phyloP scores from a whole-genome alignment of 257 asterid species.

The Ajuga chamaepitys region DNA sequence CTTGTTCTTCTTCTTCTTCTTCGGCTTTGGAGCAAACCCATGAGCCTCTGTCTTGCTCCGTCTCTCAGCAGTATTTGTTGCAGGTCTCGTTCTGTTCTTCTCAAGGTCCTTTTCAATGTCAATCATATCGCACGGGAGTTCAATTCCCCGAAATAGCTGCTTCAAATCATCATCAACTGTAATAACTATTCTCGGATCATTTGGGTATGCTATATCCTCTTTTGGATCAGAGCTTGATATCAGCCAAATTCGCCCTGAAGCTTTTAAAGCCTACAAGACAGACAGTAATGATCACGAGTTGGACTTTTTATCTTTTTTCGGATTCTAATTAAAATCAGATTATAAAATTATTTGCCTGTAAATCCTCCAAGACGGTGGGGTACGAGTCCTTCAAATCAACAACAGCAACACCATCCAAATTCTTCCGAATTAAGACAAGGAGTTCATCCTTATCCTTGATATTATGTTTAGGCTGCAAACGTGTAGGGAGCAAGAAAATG shows the following conservation, averaged over 20 bases:
- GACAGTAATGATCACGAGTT: no score
- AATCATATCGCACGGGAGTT: constrained; percentile 71
- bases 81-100: constrained; percentile 80
- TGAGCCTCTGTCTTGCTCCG: constrained; percentile 66
- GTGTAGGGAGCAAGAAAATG: not conserved
- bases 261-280: constrained; percentile 55
- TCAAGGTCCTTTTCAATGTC: constrained; percentile 78
- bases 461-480: constrained; percentile 63
- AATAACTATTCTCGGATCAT: constrained; percentile 45
- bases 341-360: no score
- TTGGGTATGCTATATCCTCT: constrained; percentile 77
- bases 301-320: no score
- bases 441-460: constrained; percentile 55
- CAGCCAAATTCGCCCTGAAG: constrained; percentile 58
- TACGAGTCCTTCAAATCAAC: constrained; percentile 82
- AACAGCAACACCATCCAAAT: constrained; percentile 62
- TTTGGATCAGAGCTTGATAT: constrained; percentile 62
- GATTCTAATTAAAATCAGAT: no score
- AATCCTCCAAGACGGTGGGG: constrained; percentile 75
- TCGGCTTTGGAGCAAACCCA: constrained; percentile 52
- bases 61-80: constrained; percentile 71
- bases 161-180: constrained; percentile 70
- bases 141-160: constrained; percentile 51
- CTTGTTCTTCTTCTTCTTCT: constrained; percentile 76
- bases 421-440: constrained; percentile 44